These are phyloP conservation scores for Abrus precatorius DNA, from an alignment of 306 rosid species.

Conservation along the genomic window DNA sequence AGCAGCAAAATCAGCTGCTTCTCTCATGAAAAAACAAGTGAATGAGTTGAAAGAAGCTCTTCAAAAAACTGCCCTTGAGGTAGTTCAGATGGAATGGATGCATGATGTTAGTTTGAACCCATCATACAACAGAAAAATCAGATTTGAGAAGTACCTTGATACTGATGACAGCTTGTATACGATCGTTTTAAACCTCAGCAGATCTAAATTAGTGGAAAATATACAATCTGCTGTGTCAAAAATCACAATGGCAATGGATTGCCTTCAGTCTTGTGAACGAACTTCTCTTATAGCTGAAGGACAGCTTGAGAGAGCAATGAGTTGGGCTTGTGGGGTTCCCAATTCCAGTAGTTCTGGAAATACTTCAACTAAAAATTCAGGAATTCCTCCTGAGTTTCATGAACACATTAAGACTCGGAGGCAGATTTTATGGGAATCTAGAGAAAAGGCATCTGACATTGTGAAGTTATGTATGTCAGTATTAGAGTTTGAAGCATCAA, in stretches of 20 bases:
- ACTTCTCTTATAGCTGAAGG: slow-evolving; percentile 85
- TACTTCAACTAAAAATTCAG: slow-evolving; percentile 71
- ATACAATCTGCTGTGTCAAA: slow-evolving; percentile 80
- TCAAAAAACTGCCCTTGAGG: slow-evolving; percentile 80
- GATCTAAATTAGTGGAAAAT: slow-evolving; percentile 81
- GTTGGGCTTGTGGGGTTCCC: slow-evolving; percentile 96
- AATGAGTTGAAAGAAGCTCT: slow-evolving; percentile 84
- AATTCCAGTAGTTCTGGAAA: slow-evolving; percentile 70
- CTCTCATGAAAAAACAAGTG: slow-evolving; percentile 78
- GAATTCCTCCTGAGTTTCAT: slow-evolving; percentile 94
- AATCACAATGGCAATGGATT: slow-evolving; percentile 77
- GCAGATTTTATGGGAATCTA: slow-evolving; percentile 79
- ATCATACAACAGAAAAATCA: slow-evolving; percentile 69
- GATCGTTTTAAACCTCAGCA: slow-evolving; percentile 68
- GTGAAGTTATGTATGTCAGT: slow-evolving; percentile 77
- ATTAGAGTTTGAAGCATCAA: slow-evolving; percentile 91
- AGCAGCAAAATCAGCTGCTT: slow-evolving; percentile 89
- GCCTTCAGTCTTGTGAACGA: slow-evolving; percentile 83
- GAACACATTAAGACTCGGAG: slow-evolving; percentile 79
- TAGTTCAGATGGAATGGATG: slow-evolving; percentile 92
- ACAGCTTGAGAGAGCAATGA: slow-evolving; percentile 98
- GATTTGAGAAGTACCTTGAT: slow-evolving; percentile 71
- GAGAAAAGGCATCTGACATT: slow-evolving; percentile 84
- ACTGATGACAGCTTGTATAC: slow-evolving; percentile 72
- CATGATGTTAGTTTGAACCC: slow-evolving; percentile 73